Base-by-base conservation (phyloP, 2,329 filamentous ascomycete species). In the Cytospora piceae region DNA sequence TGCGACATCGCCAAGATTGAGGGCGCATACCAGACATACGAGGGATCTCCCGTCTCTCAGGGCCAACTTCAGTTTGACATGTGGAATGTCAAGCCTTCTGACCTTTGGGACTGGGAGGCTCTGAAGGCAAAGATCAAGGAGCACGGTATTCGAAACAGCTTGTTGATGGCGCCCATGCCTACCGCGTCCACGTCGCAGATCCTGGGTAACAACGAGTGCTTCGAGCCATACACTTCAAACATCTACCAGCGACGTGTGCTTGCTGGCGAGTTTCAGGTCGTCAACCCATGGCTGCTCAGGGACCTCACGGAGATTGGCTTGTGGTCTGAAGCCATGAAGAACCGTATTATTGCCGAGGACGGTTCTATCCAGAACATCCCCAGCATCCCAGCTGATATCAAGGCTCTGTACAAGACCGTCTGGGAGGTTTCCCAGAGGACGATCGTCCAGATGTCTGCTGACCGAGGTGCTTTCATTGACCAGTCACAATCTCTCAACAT, bases 311-410 rank as follows among this genome's bases (percentile, higher is more conserved):
- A 99, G 76, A 92, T 97, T 83, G 95, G 95, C 68, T 85, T 99
- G 54, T 99, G 95, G 95, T 97, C 94, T 57, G 94, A 99, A 81
- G 93, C 93, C 82, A 99, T 99, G 95, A 99, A 99, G 90, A 99
- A 99, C 85, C 93, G 95, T 73, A 99, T 99, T 85, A 99, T 99
- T 74, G 91, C 95, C 65, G 94, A 97, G 69, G 92, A 92, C 71
- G 95, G 95, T 71, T 98, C 94, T 24, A 91, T 99, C 64, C 95
- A 98, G 80, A 94, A 95, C 79, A 94, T 99, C 69, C 92, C 94
- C 76, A 98, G 96, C 81, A 97, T 99, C 69, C 94, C 95, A 17
- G 87, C 91, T 37, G 95, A 99, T 72, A 91, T 96, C 84, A 99
- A 99, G 84, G 89, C 90, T 49, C 86, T 99, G 8, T 99, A 99